A percentile compares a stretch with the other conserved stretches of the same genome.
phyloP scores from a whole-genome alignment of 1,139 yeast genomes.

The Suhomyces wounanorum region DNA sequence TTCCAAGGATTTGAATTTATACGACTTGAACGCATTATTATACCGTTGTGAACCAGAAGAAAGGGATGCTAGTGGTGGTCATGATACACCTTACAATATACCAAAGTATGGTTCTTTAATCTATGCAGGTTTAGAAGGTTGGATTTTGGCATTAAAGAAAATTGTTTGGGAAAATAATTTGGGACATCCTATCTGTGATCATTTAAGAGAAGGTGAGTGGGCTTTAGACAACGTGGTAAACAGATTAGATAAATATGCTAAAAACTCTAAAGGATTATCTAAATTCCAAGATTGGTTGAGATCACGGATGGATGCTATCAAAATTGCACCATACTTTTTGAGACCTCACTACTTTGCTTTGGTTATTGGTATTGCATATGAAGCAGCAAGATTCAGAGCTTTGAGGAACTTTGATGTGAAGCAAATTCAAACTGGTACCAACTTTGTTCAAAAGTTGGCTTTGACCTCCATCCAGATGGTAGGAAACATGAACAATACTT shows the following conservation, averaged over 20 bases:
- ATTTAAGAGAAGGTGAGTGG: constrained; percentile 84
- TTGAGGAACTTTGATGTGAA: constrained; percentile 53
- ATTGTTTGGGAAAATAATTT: constrained; percentile 72
- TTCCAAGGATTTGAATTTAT: constrained; percentile 56
- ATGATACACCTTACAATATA: constrained; percentile 68
- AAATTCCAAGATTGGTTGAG: constrained; percentile 70
- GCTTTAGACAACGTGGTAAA: constrained; percentile 75
- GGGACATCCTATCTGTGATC: constrained; percentile 81
- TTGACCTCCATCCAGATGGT: constrained; percentile 87
- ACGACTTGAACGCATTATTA: constrained; percentile 73
- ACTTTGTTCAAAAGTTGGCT: constrained; percentile 78
- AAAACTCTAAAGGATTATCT: constrained; percentile 45
- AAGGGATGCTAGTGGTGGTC: constrained; percentile 72
- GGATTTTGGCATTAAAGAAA: constrained; percentile 69
- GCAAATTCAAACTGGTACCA: constrained; percentile 60
- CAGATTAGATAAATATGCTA: constrained; percentile 60
- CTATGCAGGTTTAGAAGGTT: constrained; percentile 93
- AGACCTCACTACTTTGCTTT: constrained; percentile 87
- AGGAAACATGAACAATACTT: constrained; percentile 72
- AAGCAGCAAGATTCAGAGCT: constrained; percentile 72
- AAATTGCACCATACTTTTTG: constrained; percentile 71
- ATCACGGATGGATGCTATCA: constrained; percentile 64
- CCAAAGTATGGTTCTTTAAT: constrained; percentile 74
- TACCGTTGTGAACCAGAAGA: constrained; percentile 88
- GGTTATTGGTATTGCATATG: constrained; percentile 77